These are phyloP conservation scores for Elaeagnus macrophylla DNA, from an alignment of 306 rosid genomes.

Conservation along the genomic window DNA sequence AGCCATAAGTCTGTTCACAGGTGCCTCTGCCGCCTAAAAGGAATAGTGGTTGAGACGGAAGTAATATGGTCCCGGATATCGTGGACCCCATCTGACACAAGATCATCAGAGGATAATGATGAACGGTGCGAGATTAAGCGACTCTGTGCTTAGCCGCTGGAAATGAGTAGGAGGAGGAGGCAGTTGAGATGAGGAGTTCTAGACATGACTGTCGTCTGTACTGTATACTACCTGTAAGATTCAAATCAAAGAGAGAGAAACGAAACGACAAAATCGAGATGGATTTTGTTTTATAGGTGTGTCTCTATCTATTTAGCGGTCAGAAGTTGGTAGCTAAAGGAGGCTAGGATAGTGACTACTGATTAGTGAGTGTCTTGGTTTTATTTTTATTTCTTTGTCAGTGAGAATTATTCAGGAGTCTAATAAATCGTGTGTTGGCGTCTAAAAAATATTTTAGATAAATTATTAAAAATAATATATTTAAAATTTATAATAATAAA, in stretches of 20 bases:
- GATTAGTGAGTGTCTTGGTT: too few species aligned
- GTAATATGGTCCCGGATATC: not conserved
- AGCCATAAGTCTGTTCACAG: constrained; percentile 79
- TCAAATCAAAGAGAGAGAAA: not conserved
- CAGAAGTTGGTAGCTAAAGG: too few species aligned
- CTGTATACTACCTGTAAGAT: not conserved
- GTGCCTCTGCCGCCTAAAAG: constrained; percentile 8
- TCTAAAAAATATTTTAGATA: too few species aligned
- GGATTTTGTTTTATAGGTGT: too few species aligned
- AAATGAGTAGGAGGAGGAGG: constrained; percentile 29
- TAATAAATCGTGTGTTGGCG: too few species aligned
- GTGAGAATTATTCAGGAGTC: too few species aligned
- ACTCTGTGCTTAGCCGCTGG: constrained; percentile 34
- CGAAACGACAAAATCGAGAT: too few species aligned
- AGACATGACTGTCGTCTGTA: constrained; percentile 9
- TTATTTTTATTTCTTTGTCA: too few species aligned
- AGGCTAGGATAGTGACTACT: too few species aligned
- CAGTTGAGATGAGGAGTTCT: not conserved
- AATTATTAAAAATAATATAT: too few species aligned
- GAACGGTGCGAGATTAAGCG: constrained; percentile 13
- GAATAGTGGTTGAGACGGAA: constrained; percentile 8
- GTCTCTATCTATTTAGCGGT: too few species aligned
- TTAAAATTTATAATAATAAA: too few species aligned
- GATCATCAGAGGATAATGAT: constrained; percentile 23
- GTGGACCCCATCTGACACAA: constrained; percentile 44